A percentile compares a stretch with the other conserved stretches of the same genome.
These are phyloP conservation scores for Diaporthe sp. DNA, from an alignment of 2,329 filamentous ascomycete genomes.

Conservation along the genomic window DNA sequence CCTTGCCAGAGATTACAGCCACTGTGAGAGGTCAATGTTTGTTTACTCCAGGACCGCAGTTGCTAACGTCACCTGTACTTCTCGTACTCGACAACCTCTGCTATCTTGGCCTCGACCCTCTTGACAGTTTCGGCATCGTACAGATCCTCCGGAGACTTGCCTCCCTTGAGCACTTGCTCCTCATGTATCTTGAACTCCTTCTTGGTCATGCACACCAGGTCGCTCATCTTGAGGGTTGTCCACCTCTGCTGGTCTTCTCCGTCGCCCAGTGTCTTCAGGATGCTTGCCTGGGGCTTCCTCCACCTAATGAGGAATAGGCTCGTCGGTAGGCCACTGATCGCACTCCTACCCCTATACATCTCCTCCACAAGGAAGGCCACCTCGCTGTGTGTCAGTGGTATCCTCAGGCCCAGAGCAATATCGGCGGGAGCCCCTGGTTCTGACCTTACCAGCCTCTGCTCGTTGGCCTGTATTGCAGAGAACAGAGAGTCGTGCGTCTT, in stretches of 20 bases:
- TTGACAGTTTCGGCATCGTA: slow-evolving; percentile 79
- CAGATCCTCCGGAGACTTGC: slow-evolving; percentile 76
- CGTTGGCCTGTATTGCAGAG: slow-evolving; percentile 79
- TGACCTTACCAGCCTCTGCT: slow-evolving; percentile 79
- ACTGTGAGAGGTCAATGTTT: not conserved
- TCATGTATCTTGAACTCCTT: slow-evolving; percentile 88
- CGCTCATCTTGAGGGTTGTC: slow-evolving; percentile 75
- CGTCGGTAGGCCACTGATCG: slow-evolving; percentile 84
- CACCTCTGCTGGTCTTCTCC: slow-evolving; percentile 82
- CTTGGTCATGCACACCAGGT: slow-evolving; percentile 93
- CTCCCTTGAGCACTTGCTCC: slow-evolving; percentile 80
- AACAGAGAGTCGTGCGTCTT: slow-evolving; percentile 93
- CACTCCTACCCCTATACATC: slow-evolving; percentile 86
- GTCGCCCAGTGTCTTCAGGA: slow-evolving; percentile 72
- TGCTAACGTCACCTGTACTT: slow-evolving; percentile 58
- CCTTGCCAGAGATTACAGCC: not conserved
- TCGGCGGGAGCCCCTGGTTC: slow-evolving; percentile 60
- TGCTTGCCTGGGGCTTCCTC: slow-evolving; percentile 74
- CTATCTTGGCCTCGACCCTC: slow-evolving; percentile 75
- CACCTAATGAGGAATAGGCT: slow-evolving; percentile 86
- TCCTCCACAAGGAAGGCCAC: slow-evolving; percentile 92
- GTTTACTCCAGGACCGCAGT: not conserved
- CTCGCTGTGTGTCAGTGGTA: slow-evolving; percentile 84
- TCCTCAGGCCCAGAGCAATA: slow-evolving; percentile 78
- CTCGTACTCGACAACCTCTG: slow-evolving; percentile 76